These are phyloP conservation scores for Backusella westeae DNA, from an alignment of 192 early-diverging fungal genomes.

Conservation along the genomic window DNA sequence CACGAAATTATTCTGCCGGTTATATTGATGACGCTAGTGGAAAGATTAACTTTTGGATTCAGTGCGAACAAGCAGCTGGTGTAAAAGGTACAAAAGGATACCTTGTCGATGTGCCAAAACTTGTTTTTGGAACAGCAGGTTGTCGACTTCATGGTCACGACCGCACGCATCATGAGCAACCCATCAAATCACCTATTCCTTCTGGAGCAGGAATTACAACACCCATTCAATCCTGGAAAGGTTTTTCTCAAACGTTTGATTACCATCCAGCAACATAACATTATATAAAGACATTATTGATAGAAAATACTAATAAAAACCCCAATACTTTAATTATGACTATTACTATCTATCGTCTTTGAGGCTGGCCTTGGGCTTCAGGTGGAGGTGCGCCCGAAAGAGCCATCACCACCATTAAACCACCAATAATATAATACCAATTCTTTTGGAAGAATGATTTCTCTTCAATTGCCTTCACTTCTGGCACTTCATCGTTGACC, in stretches of 20 bases:
- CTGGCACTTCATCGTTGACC: slow-evolving; percentile 7
- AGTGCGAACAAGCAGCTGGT: slow-evolving; percentile 18
- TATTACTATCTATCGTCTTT: neutral
- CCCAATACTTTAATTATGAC: neutral
- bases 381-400: neutral
- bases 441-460: slow-evolving; percentile 40
- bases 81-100: slow-evolving; percentile 19
- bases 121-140: slow-evolving; percentile 17
- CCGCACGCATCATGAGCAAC: neutral
- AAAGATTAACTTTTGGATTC: slow-evolving; percentile 28
- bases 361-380: neutral
- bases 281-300: neutral
- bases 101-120: slow-evolving; percentile 11
- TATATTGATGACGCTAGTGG: slow-evolving; percentile 20
- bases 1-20: slow-evolving; percentile 22
- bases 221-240: neutral
- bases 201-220: neutral
- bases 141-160: neutral
- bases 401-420: slow-evolving; percentile 4
- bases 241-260: neutral
- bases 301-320: neutral
- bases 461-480: slow-evolving; percentile 23
- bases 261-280: neutral
- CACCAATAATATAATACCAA: slow-evolving; percentile 24
- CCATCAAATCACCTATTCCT: neutral